A percentile compares a stretch with the other conserved stretches of the same genome.
Evolutionary conservation across 2,329 filamentous ascomycete genomes (phyloP).

Genomic region (Xylariaceae sp.): DNA sequence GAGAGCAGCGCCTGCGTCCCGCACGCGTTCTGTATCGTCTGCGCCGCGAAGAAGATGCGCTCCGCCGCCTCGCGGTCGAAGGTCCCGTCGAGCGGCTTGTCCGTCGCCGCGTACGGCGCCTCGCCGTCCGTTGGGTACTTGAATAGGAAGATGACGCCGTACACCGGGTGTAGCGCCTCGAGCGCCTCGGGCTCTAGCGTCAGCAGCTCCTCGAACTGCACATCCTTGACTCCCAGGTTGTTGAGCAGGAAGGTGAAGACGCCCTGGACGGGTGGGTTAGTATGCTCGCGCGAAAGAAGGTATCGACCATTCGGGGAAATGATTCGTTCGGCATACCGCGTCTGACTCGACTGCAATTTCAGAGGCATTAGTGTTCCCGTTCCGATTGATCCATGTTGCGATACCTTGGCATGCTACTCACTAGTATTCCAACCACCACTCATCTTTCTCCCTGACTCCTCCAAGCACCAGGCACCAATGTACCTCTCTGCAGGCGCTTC

Average conservation of each 20-base stretch:
- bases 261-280: slow-evolving; percentile 51
- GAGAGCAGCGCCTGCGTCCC: slow-evolving; percentile 92
- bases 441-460: slow-evolving; percentile 38
- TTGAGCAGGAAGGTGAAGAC: slow-evolving; percentile 97
- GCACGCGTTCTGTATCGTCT: slow-evolving; percentile 98
- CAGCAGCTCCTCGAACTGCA: slow-evolving; percentile 95
- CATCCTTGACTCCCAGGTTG: slow-evolving; percentile 79
- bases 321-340: slow-evolving; percentile 77
- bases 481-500: slow-evolving; percentile 7
- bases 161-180: slow-evolving; percentile 67
- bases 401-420: slow-evolving; percentile 28
- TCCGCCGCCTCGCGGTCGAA: slow-evolving; percentile 74
- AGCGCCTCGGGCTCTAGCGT: slow-evolving; percentile 75
- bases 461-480: slow-evolving; percentile 11
- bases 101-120: slow-evolving; percentile 52
- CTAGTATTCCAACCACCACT: slow-evolving; percentile 93
- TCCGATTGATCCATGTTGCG: slow-evolving; percentile 4
- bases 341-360: slow-evolving; percentile 75
- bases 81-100: slow-evolving; percentile 70
- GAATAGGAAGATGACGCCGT: slow-evolving; percentile 98
- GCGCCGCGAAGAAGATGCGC: slow-evolving; percentile 84
- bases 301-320: no score
- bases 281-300: no score
- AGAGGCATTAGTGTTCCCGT: slow-evolving; percentile 19
- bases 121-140: slow-evolving; percentile 84